Percentiles rank a stretch among this genome's conserved stretches.
These are phyloP conservation scores for Papiliotrema fonsecae DNA, from an alignment of 1,284 basidiomycete genomes.

Conservation along the genomic window DNA sequence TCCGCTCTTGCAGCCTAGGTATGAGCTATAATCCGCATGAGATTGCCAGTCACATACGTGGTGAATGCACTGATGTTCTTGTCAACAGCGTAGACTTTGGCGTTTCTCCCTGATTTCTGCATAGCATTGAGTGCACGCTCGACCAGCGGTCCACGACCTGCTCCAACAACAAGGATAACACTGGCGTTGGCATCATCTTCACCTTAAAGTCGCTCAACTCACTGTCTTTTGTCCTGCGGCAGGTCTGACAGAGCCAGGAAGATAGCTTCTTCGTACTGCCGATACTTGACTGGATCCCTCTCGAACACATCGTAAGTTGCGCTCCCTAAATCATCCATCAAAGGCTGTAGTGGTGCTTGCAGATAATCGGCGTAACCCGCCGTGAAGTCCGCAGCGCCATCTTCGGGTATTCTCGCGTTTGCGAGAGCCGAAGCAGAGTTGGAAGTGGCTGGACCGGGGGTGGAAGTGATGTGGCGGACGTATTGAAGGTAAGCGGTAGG, in stretches of 20 bases:
- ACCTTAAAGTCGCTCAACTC: conserved; percentile 3
- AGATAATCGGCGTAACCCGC: conserved; percentile 91
- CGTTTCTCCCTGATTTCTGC: conserved; percentile 61
- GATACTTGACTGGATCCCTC: conserved; percentile 94
- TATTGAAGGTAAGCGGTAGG: conserved; percentile 88
- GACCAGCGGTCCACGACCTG: conserved; percentile 92
- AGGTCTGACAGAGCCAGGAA: conserved; percentile 73
- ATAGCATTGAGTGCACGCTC: conserved; percentile 76
- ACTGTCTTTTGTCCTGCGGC: conserved; percentile 41
- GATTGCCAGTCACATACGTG: conserved; percentile 59
- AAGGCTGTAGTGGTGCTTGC: conserved; percentile 91
- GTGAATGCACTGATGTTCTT: conserved; percentile 94
- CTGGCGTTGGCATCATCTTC: conserved; percentile 48
- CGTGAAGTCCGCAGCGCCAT: conserved; percentile 74
- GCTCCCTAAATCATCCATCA: conserved; percentile 95
- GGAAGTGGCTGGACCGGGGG: conserved; percentile 10
- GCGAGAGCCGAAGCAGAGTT: conserved; percentile 40
- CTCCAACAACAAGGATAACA: conserved; percentile 84
- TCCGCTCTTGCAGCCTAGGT: conserved; percentile 70
- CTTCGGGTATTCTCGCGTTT: conserved; percentile 34
- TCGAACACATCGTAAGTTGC: conserved; percentile 97
- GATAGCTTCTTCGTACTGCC: conserved; percentile 90
- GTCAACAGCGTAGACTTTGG: conserved; percentile 81
- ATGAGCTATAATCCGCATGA: background rate
- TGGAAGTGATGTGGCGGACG: conserved; percentile 68